These are phyloP conservation scores for Populus tomentosa DNA, from an alignment of 441 rosid species.

Conservation along the genomic window DNA sequence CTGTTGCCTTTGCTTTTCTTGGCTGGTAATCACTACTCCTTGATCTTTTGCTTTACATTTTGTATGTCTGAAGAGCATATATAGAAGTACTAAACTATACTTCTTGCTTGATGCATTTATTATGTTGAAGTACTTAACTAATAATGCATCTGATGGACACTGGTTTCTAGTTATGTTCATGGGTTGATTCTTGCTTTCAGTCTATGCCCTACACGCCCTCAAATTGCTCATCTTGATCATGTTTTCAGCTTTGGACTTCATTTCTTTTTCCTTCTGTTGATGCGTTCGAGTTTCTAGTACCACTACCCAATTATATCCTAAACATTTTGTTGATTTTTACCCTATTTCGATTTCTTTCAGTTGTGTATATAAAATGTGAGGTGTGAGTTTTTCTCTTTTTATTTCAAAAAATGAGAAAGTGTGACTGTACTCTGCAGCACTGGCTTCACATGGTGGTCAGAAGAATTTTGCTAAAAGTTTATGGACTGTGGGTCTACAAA, in stretches of 20 bases:
- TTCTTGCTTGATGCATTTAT: neutral
- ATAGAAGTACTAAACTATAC: neutral
- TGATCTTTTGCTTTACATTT: neutral
- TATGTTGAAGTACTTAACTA: neutral
- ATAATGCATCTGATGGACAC: neutral
- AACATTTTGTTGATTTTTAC: neutral
- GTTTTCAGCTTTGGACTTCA: neutral
- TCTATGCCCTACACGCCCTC: too few relatives aligned
- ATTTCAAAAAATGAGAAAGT: neutral
- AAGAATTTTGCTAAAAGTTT: slow-evolving; percentile 14
- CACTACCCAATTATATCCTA: neutral
- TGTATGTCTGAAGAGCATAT: neutral
- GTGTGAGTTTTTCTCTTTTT: neutral
- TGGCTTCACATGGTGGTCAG: slow-evolving; percentile 9
- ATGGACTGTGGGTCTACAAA: slow-evolving; percentile 23
- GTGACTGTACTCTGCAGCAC: neutral
- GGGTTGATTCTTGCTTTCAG: neutral
- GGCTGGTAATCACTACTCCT: slow-evolving; percentile 55
- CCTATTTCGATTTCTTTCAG: neutral
- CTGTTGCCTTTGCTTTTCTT: slow-evolving; percentile 91
- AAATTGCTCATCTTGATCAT: neutral
- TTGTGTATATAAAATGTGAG: neutral
- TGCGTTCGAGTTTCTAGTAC: neutral
- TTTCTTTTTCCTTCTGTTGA: too few relatives aligned
- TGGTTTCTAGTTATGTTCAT: neutral